These are phyloP conservation scores for Aspergillus sp. DNA, from an alignment of 2,329 filamentous ascomycete species.

Conservation along the genomic window DNA sequence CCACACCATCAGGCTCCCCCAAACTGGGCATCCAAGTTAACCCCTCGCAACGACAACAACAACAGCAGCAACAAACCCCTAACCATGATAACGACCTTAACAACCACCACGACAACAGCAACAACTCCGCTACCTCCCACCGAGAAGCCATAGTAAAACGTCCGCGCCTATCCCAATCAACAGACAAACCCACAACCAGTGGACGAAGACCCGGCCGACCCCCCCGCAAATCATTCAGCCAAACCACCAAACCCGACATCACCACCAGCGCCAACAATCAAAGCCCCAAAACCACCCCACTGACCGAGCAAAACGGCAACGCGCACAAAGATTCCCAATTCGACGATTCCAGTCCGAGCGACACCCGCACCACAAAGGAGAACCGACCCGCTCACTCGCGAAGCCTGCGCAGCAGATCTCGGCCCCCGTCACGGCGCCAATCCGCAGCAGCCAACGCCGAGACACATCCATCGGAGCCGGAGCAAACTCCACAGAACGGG, in stretches of 20 bases:
- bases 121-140: conserved; percentile 6
- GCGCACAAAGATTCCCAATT: conserved; percentile 16
- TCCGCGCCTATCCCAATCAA: conserved; percentile 28
- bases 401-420: conserved; percentile 22
- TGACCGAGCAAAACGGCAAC: conserved; percentile 25
- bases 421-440: conserved; percentile 14
- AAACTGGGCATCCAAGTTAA: conserved; percentile 20
- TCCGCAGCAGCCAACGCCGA: neutral
- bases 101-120: neutral
- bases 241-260: conserved; percentile 16
- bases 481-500: neutral
- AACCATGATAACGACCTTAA: conserved; percentile 1
- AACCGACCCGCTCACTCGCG: conserved; percentile 14
- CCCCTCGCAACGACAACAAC: neutral
- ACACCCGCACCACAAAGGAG: conserved; percentile 6
- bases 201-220: conserved; percentile 28
- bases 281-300: conserved; percentile 17
- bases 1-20: conserved; percentile 13
- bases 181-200: conserved; percentile 12
- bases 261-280: neutral
- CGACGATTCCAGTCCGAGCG: conserved; percentile 16
- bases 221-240: conserved; percentile 31
- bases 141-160: conserved; percentile 33
- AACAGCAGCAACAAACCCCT: conserved; percentile 9
- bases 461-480: neutral